These are phyloP conservation scores for Tetradesmus lagerheimii DNA, from an alignment of 139 green algal species.

Conservation along the genomic window DNA sequence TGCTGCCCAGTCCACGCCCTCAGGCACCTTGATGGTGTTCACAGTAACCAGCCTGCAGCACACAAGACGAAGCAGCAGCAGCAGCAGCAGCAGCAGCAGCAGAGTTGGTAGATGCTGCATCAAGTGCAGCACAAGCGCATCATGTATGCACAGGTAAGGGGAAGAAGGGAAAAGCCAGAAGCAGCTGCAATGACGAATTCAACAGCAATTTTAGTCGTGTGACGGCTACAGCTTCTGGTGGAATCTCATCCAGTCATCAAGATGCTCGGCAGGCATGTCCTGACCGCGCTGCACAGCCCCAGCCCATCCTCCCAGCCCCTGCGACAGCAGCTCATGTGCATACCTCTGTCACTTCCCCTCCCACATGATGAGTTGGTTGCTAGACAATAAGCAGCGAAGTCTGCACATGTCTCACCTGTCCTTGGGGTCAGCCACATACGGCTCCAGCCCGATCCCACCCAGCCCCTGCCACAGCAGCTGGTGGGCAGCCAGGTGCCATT, in stretches of 20 bases:
- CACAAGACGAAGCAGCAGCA: background rate
- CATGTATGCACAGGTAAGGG: background rate
- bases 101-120: background rate
- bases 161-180: too few species aligned
- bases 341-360: too few species aligned
- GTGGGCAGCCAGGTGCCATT: slow-evolving; percentile 12
- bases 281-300: too few species aligned
- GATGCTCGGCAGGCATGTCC: too few species aligned
- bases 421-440: slow-evolving; percentile 79
- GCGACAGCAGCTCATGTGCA: slow-evolving; percentile 74
- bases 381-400: too few species aligned
- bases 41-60: slow-evolving; percentile 77
- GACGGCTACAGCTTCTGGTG: too few species aligned
- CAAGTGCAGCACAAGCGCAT: background rate
- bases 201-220: too few species aligned
- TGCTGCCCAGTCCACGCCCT: slow-evolving; percentile 84
- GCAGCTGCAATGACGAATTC: too few species aligned
- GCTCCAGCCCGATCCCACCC: slow-evolving; percentile 77
- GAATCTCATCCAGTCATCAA: too few species aligned
- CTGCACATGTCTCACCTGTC: slow-evolving; percentile 61
- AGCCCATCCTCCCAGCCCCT: slow-evolving; percentile 76
- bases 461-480: slow-evolving; percentile 85
- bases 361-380: too few species aligned
- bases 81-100: background rate
- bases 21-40: slow-evolving; percentile 94